Evolutionary conservation across 1,139 yeast genomes (phyloP), one percentile per base, ranked within the genome.

Genomic region (Debaryomycetaceae sp.): DNA sequence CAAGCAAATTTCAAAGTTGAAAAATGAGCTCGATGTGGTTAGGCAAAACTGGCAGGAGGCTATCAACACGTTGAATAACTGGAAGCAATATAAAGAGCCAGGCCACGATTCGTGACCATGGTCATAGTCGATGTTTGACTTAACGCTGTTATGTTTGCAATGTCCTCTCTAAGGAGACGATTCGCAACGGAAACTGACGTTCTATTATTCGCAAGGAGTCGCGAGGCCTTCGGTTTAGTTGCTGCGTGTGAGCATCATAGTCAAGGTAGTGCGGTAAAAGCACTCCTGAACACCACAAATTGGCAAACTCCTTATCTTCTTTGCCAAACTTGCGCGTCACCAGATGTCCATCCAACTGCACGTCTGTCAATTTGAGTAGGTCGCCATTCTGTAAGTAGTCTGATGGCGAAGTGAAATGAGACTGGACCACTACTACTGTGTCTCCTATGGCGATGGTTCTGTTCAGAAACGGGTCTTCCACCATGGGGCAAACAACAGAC

Each of bases 31-130:
- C 33, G 60, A 56, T 17, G 38, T 42, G 7, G 58, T 68, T 32
- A 58, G 57, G 16, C 47, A 52, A 25, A 70, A 67, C 38, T 61
- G 74, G 64, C 56, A 65, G 30, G 61, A 60, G 26, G 71, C 77
- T 0, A 50, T 70, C 38, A 61, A 57, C 29, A 65, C 73, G 1
- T 55, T 67, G 22, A 76, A 71, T 23, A 61, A 63, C 35, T 71
- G 76, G 77, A 65, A 63, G 34, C 51, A 46, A n/a, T 42, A 44
- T 12, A 35, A 25, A 16, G 28, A 13, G 18, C 18, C 22, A 25
- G n/a, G n/a, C n/a, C n/a, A n/a, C n/a, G n/a, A n/a, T n/a, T n/a
- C n/a, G n/a, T n/a, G n/a, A n/a, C n/a, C n/a, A n/a, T n/a, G n/a
- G n/a, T n/a, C n/a, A n/a, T n/a, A n/a, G n/a, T n/a, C n/a, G n/a